phyloP scores from a whole-genome alignment of 768 basidiomycete genomes.

The Terana coerulea region DNA sequence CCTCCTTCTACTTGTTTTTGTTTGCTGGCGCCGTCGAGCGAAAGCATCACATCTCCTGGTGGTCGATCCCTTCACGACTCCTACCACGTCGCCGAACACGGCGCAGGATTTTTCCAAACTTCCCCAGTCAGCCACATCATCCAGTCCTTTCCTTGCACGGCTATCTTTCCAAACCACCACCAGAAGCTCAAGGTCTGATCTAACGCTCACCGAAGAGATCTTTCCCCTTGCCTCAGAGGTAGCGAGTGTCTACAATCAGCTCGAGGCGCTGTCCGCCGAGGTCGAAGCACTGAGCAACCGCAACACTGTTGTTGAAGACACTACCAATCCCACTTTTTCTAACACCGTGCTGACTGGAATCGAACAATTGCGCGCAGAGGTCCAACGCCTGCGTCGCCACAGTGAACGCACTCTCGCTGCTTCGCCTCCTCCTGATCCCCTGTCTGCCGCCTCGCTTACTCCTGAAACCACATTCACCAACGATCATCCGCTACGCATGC shows the following conservation, averaged over 20 bases:
- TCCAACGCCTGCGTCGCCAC: constrained; percentile 4
- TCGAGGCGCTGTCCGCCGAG: constrained; percentile 1
- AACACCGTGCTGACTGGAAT: neutral
- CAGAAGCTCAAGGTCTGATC: neutral
- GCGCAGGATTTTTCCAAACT: neutral
- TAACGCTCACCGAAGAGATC: neutral
- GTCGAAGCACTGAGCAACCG: neutral
- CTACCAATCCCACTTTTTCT: too few species aligned
- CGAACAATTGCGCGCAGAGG: constrained; percentile 4
- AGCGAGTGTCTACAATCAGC: constrained; percentile 6
- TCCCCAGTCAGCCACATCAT: neutral
- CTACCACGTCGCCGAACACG: neutral
- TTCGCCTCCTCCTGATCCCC: too few species aligned
- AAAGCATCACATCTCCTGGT: neutral
- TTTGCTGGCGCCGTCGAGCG: neutral
- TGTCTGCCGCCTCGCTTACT: neutral
- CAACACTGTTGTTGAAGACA: too few species aligned
- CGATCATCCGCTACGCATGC: neutral
- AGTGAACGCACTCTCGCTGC: too few species aligned
- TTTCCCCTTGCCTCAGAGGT: constrained; percentile 4
- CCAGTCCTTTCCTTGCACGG: neutral
- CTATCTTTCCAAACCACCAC: constrained; percentile 4
- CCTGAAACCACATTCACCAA: neutral
- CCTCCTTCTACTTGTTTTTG: neutral
- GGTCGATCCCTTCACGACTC: neutral